phyloP scores from a whole-genome alignment of 148 eudicot species.

The Rhododendron molle region DNA sequence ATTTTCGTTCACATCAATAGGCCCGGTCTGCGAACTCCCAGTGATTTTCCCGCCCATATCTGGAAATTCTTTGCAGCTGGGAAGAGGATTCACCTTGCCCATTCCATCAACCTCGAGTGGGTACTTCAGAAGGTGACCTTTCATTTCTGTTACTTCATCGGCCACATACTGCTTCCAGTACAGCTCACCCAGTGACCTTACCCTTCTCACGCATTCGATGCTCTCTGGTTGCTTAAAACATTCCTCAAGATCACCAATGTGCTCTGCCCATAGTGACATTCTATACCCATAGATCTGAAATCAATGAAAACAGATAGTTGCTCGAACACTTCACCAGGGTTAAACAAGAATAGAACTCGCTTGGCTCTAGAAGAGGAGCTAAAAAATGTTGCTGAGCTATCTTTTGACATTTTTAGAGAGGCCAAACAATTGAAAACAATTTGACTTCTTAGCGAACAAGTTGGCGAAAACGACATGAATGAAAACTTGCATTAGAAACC shows the following conservation, averaged over 20 bases:
- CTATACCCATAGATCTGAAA: slow-evolving; percentile 42
- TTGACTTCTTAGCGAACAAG: not conserved
- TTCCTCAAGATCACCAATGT: slow-evolving; percentile 53
- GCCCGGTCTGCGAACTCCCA: slow-evolving; percentile 42
- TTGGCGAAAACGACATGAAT: not conserved
- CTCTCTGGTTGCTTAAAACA: slow-evolving; percentile 57
- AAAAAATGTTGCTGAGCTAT: not conserved
- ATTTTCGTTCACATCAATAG: slow-evolving; percentile 56
- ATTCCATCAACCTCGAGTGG: slow-evolving; percentile 65
- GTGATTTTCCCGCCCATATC: slow-evolving; percentile 70
- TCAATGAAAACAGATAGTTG: not conserved
- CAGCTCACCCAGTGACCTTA: slow-evolving; percentile 41
- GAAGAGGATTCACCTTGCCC: slow-evolving; percentile 62
- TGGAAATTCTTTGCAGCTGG: slow-evolving; percentile 34
- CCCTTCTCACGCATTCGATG: slow-evolving; percentile 64
- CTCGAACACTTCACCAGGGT: not conserved
- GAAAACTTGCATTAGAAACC: not conserved
- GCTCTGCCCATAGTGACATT: slow-evolving; percentile 78
- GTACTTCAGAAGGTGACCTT: slow-evolving; percentile 83
- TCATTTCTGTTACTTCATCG: slow-evolving; percentile 61
- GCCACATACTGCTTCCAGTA: slow-evolving; percentile 78
- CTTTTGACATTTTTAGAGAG: not conserved
- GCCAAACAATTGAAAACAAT: not conserved
- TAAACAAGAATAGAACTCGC: not conserved
- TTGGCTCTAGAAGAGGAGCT: not conserved